Percentiles rank a stretch among this genome's conserved stretches.
phyloP scores from a whole-genome alignment of 2,329 filamentous ascomycete genomes.

The Diaporthe longicolla region DNA sequence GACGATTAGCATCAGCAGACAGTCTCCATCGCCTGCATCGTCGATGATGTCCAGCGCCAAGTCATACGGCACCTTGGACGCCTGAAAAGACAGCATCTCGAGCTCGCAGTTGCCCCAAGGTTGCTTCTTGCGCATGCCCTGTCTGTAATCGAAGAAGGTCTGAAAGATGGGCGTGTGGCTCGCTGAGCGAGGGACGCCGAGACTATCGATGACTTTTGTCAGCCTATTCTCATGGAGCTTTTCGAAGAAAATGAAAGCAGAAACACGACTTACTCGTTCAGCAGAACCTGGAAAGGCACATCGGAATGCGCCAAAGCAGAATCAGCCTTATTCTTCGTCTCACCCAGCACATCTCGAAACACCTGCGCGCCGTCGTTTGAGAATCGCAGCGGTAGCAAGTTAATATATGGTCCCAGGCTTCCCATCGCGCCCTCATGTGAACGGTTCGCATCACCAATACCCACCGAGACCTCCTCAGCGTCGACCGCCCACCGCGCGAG shows the following conservation, averaged over 20 bases:
- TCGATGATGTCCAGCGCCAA: slow-evolving; percentile 15
- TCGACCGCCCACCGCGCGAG: neutral
- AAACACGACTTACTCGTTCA: slow-evolving; percentile 53
- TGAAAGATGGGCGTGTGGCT: slow-evolving; percentile 64
- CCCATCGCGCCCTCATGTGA: slow-evolving; percentile 51
- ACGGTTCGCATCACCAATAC: slow-evolving; percentile 61
- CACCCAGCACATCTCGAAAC: slow-evolving; percentile 51
- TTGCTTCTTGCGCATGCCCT: neutral
- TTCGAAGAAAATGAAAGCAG: no score
- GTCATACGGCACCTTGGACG: slow-evolving; percentile 3
- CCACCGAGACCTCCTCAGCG: slow-evolving; percentile 59
- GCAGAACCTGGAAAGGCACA: slow-evolving; percentile 64
- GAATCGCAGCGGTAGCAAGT: slow-evolving; percentile 63
- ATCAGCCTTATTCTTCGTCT: slow-evolving; percentile 47
- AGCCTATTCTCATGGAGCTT: no score
- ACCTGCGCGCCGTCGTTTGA: slow-evolving; percentile 29
- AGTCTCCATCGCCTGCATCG: slow-evolving; percentile 10
- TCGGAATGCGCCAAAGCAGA: slow-evolving; percentile 57
- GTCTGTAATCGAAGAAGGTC: slow-evolving; percentile 52
- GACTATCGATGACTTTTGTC: neutral
- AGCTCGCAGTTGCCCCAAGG: slow-evolving; percentile 14
- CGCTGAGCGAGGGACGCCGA: slow-evolving; percentile 56
- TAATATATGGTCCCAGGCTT: slow-evolving; percentile 63
- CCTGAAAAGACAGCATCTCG: neutral
- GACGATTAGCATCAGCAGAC: neutral